Base-by-base conservation (phyloP, 768 basidiomycete species). In the Panus rudis region DNA sequence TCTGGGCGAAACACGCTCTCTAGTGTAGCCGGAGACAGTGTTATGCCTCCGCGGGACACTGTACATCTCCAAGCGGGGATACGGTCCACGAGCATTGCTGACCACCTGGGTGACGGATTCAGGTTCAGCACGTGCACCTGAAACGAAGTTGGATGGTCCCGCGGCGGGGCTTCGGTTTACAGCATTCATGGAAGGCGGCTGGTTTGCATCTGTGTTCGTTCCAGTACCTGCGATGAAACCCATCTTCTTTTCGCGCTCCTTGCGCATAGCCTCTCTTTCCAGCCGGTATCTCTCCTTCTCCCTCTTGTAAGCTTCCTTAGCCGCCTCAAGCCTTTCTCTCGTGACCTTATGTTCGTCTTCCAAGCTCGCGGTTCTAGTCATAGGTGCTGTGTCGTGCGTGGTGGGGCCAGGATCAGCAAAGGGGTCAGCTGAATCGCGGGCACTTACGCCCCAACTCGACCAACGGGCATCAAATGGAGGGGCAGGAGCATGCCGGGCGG, bases 281-380 rank as follows among this genome's bases (percentile, higher is more conserved):
- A 64, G 63, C 22, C 83, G 73, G 52, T 86, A 85, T 19, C 66
- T 67, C 52, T 84, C 83, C 54, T 89, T 89, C 60, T 79, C 75
- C 1, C 68, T 69, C 61, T 76, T 83, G 59, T 89, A 89, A 19
- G 63, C 62, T 21, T 66, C 67, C 52, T 85, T 89, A 1, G 85
- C 83, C 16, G 65, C 73, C 52, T 86, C 78, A 3, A 87, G 72
- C 23, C 52, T 47, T 13, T 59, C 54, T 51, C 50, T 63, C 24
- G 49, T 37, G n/a, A n/a, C n/a, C n/a, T n/a, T n/a, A n/a, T n/a
- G n/a, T n/a, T n/a, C n/a, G n/a, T n/a, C n/a, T 13, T 52, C 55
- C 33, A 55, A 37, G 16, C 38, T 13, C 35, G 33, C 43, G 17
- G 26, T 7, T 21, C 37, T 10, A 19, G 31, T 16, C 31, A 21